Base-by-base conservation (phyloP, 2,329 filamentous ascomycete species). In the Penicillium brasilianum region DNA sequence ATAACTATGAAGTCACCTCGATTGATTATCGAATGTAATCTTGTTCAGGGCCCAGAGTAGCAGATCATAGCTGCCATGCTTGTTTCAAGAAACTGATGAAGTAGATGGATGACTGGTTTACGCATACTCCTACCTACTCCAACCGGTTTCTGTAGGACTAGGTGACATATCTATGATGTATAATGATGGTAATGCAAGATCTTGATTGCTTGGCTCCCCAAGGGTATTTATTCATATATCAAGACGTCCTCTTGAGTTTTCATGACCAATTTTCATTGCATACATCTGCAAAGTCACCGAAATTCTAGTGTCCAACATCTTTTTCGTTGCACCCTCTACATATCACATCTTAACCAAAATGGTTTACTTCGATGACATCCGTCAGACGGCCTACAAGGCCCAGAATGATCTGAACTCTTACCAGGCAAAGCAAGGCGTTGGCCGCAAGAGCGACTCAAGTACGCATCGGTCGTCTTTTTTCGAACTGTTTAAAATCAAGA, bases 371-470 rank as follows among this genome's bases (percentile, higher is more conserved):
- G 69, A 74, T 44, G 65, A 72, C 37, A 58, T 72, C 34, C 67
- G 63, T 41, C 50, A 71, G 46, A 73, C 77, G 25, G 62, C 59
- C 22, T 61, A 67, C 59, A 61, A 74, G 43, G 76, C 78, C 11
- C 74, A 81, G 69, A 69, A 70, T 50, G 76, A 80, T 50, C 75
- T 81, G 30, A 79, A 78, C 66, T 70, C 71, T 52, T 71, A 78
- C 64, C 71, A 77, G 60, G 71, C 74, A 22, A 80, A 79, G 64
- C 76, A 77, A 57, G 75, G 77, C 7, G 61, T 70, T 56, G 76
- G 75, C n/a, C 69, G 60, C 8, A 72, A 76, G 63, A 80, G 78
- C 61, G 72, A 75, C 54, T 78, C 77, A 20, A 72, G 78, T 81
- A 76, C 18, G 37, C 18, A 28, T 30, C 3, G 3, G 7, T 14